Evolutionary conservation across 2,329 filamentous ascomycete genomes (phyloP), one percentile per base, ranked within the genome.

Genomic region (Colletotrichum aenigma): DNA sequence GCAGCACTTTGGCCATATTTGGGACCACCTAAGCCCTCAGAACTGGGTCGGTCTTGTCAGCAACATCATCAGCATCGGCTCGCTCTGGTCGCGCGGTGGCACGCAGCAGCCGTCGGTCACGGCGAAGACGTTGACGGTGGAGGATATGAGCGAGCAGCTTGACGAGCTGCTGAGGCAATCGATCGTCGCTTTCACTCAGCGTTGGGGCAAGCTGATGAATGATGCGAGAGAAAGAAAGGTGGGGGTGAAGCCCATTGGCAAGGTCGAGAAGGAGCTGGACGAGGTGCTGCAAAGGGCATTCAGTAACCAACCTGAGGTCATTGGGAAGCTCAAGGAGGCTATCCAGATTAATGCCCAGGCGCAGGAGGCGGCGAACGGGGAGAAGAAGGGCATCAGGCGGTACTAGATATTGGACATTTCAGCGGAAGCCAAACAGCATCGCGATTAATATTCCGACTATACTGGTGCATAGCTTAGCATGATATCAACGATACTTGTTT

Each of bases 1-100:
- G 86, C 90, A 93, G 79, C 91, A 93, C 79, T 93, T 93, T 79
- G 85, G 88, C 18, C 91, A 91, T 76, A 93, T 93, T 55, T 93
- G 91, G 91, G 90, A 92, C 67, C 91, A 90, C 0, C 87, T 93
- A 15, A 92, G 87, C 79, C 89, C 87, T 3, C 87, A 90, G 76
- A 90, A 89, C 77, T 88, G 89, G 84, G 85, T 91, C 62, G 91
- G 91, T n/a, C 87, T 92, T 75, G 89, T 93, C 77, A 87, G 87
- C 65, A 88, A 86, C 76, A 88, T 91, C 64, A 88, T 92, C n/a
- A 89, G 89, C 52, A 43, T 66, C 38, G 88, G 90, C 67, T 87
- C 90, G 38, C 80, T 91, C 56, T 91, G 87, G 87, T 88, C 83
- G 60, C 7, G 78, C 79, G 21, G 67, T 68, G 65, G 32, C 58